Percentiles rank a stretch among this genome's conserved stretches.
phyloP scores from a whole-genome alignment of 1,284 basidiomycete species.

The Apiotrichum sp. region DNA sequence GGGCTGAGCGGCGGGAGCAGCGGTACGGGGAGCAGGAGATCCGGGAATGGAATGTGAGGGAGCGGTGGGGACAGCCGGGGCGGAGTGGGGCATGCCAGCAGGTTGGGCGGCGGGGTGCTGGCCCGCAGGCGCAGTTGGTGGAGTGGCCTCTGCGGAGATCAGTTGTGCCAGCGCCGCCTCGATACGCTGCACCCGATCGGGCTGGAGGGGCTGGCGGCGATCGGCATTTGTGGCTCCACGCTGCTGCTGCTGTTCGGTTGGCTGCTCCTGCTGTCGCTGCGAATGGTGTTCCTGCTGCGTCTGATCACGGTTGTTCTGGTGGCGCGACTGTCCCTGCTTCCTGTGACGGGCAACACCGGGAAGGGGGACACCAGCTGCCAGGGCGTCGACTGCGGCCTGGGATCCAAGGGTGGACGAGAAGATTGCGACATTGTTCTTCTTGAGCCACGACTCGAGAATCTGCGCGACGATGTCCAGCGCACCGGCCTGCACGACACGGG shows the following conservation, averaged over 20 bases:
- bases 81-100: background rate
- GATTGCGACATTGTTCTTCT: conserved; percentile 59
- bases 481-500: conserved; percentile 91
- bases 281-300: conserved; percentile 3
- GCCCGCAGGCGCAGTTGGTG: background rate
- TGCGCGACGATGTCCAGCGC: conserved; percentile 91
- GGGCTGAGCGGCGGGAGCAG: background rate
- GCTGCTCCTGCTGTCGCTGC: background rate
- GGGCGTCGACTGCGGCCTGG: conserved; percentile 59
- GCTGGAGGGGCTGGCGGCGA: background rate
- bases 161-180: background rate
- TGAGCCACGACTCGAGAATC: conserved; percentile 88
- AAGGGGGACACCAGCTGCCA: conserved; percentile 47
- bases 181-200: background rate
- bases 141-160: background rate
- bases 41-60: background rate
- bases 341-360: conserved; percentile 33
- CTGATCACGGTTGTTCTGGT: conserved; percentile 1
- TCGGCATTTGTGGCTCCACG: too few species aligned
- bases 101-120: too few species aligned
- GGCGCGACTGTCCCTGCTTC: conserved; percentile 8
- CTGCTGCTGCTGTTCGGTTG: background rate
- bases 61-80: background rate
- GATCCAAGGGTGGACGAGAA: conserved; percentile 47
- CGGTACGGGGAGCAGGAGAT: background rate